These are phyloP conservation scores for Plantago ovata DNA, from an alignment of 257 asterid genomes.

Conservation along the genomic window DNA sequence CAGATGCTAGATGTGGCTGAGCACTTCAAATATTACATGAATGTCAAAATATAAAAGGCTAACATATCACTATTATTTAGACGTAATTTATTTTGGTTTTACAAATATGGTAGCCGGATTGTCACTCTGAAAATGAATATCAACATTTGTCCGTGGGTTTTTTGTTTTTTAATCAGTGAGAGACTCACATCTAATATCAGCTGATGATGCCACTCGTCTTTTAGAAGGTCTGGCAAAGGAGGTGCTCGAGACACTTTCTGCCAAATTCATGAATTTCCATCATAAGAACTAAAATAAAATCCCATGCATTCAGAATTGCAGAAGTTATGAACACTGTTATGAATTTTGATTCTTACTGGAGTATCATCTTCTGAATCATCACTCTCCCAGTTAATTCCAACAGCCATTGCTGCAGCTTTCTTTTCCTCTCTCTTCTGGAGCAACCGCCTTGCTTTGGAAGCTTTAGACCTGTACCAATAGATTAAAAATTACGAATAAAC, in stretches of 20 bases:
- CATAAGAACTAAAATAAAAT: constrained; percentile 7
- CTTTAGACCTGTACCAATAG: constrained; percentile 43
- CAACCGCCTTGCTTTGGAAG: constrained; percentile 65
- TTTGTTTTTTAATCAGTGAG: background rate
- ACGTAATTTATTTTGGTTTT: too few relatives aligned
- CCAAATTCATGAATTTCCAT: constrained; percentile 17
- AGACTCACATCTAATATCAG: constrained; percentile 67
- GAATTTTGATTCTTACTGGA: constrained; percentile 38
- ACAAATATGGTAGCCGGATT: too few relatives aligned
- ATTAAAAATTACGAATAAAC: too few relatives aligned
- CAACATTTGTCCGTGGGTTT: too few relatives aligned
- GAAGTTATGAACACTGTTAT: background rate
- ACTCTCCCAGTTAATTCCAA: constrained; percentile 73
- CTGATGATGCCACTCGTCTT: constrained; percentile 53
- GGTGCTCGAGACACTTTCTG: constrained; percentile 49
- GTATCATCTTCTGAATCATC: constrained; percentile 40
- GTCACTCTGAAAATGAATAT: too few relatives aligned
- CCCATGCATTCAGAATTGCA: background rate
- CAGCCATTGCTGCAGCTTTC: constrained; percentile 78
- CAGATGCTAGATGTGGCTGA: background rate
- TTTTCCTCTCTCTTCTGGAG: constrained; percentile 64
- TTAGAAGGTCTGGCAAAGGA: constrained; percentile 73
- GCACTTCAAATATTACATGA: background rate
- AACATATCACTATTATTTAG: too few relatives aligned
- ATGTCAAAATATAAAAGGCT: too few relatives aligned